Evolutionary conservation across 1,284 basidiomycete genomes (phyloP).

Genomic region (Apiotrichum gamsii): DNA sequence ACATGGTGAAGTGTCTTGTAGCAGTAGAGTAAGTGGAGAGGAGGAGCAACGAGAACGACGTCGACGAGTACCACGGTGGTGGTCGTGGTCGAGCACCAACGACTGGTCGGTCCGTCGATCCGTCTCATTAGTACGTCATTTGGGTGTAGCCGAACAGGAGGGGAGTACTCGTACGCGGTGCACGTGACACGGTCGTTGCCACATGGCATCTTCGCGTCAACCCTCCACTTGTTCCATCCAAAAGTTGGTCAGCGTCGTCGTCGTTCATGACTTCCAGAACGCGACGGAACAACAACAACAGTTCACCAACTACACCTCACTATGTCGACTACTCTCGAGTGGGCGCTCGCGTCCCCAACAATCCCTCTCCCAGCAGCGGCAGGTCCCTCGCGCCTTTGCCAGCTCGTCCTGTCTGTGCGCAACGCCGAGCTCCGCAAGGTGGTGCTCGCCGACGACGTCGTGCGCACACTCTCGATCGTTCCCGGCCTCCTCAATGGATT

Average conservation of each 20-base stretch:
- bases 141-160: too few species aligned
- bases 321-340: constrained; percentile 24
- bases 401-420: constrained; percentile 28
- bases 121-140: too few species aligned
- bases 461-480: constrained; percentile 24
- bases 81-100: too few species aligned
- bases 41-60: not conserved
- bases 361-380: not conserved
- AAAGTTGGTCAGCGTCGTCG: constrained; percentile 20
- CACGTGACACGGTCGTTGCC: too few species aligned
- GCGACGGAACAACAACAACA: constrained; percentile 1
- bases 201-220: too few species aligned
- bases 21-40: not conserved
- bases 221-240: too few species aligned
- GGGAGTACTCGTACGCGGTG: too few species aligned
- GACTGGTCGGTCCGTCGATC: too few species aligned
- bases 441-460: constrained; percentile 29
- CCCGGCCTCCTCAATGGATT: constrained; percentile 25
- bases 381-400: constrained; percentile 11
- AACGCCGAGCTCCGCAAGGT: constrained; percentile 43
- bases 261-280: too few species aligned
- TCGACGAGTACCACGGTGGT: too few species aligned
- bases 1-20: constrained; percentile 19
- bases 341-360: constrained; percentile 20
- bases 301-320: not conserved